Evolutionary conservation across 148 eudicot genomes (phyloP), one percentile per base, ranked within the genome.

Genomic region (Chenopodium formosanum): DNA sequence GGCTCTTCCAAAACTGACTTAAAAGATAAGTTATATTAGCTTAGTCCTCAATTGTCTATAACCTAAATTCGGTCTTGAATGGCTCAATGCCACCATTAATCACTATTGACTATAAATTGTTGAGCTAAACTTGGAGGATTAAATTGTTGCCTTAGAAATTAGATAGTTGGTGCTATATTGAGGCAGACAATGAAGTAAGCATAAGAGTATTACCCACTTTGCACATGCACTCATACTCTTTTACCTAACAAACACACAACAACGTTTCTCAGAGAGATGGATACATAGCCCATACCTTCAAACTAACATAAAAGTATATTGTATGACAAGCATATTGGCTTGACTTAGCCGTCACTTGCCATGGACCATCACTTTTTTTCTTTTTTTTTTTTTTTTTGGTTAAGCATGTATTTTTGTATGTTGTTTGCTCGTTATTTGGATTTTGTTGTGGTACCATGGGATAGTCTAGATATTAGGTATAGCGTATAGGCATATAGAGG

Each of bases 311-410:
- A 13, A 50, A 50, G 12, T 9, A 23, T 52, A 78, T 70, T 68
- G n/a, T 13, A 58, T 62, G 58, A 9, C 14, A 64, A n/a, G 40
- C 7, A 23, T 17, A 16, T 73, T 84, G 87, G 81, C 90, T 87
- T 89, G 82, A 75, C 90, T 89, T 89, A 34, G 81, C 91, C 91
- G 87, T 83, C 84, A 89, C 90, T 85, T 84, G 88, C 67, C 44
- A 29, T 82, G 70, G 22, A 75, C 74, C 56, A 37, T 47, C 20
- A 4, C 69, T 12, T 8, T 73, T 80, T 50, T 50, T 67, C 13
- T 37, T 37, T 37, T 4, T 31, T 31, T 37, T 37, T 37, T 40
- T 40, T 40, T 40, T 40, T 40, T 37, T 3, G 40, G 44, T 40
- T 12, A 7, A 7, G n/a, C 32, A 19, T 17, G 13, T 22, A 3